A percentile compares a stretch with the other conserved stretches of the same genome.
Conservation (phyloP, 2,329 filamentous ascomycete genomes). For the Fusarium sp. region DNA sequence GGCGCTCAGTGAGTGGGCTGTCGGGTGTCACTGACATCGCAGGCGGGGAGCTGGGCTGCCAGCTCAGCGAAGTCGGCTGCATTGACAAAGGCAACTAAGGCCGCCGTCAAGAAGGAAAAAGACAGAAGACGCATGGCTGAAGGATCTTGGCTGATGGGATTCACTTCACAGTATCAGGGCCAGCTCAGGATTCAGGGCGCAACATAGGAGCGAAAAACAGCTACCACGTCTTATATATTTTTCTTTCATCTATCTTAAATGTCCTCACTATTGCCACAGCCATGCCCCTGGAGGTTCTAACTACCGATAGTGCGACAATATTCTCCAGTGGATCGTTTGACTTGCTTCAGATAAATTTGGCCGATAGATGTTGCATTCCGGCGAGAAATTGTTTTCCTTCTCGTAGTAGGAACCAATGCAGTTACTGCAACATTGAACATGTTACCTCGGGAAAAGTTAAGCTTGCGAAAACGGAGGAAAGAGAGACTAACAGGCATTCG, state of each 20-base stretch:
- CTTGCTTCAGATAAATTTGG: background rate
- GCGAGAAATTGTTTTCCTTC: background rate
- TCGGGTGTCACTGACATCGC: slow-evolving; percentile 16
- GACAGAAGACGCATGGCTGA: slow-evolving; percentile 31
- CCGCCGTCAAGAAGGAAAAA: slow-evolving; percentile 9
- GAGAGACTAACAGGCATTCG: background rate
- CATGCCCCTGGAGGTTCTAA: slow-evolving; percentile 22
- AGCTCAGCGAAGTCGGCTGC: slow-evolving; percentile 34
- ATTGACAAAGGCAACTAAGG: slow-evolving; percentile 15
- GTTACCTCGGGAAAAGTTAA: background rate
- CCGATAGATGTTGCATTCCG: slow-evolving; percentile 11
- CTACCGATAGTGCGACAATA: slow-evolving; percentile 8
- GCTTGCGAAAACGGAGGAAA: background rate
- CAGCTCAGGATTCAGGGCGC: background rate
- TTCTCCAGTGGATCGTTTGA: background rate
- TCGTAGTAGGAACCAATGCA: background rate
- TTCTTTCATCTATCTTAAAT: background rate
- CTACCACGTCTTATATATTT: slow-evolving; percentile 6
- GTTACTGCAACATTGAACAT: background rate
- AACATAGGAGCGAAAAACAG: background rate
- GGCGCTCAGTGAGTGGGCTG: too few relatives aligned
- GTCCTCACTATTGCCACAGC: background rate
- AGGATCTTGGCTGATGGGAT: background rate
- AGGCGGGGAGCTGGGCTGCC: slow-evolving; percentile 25
- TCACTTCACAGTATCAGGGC: background rate